Evolutionary conservation across 179 eudicot genomes (phyloP).

Genomic region (Silene vulgaris): DNA sequence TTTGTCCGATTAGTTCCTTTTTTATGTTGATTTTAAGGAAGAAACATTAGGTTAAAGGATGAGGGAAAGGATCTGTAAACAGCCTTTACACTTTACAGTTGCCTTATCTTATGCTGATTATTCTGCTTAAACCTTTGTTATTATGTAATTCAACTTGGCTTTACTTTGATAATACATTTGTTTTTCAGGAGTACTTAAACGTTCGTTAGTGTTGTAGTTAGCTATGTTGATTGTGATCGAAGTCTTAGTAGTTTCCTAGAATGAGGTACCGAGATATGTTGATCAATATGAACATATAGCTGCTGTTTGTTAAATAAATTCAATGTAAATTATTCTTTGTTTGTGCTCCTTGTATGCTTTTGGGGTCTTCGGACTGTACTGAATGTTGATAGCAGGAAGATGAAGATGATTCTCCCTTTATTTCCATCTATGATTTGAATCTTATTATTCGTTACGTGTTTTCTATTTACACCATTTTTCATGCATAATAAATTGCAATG

Average conservation of each 20-base stretch:
- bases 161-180: background rate
- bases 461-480: background rate
- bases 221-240: background rate
- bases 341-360: background rate
- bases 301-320: background rate
- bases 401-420: background rate
- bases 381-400: background rate
- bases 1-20: constrained; percentile 17
- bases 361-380: background rate
- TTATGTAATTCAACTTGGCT: constrained; percentile 7
- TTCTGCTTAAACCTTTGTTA: constrained; percentile 13
- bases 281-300: background rate
- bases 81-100: constrained; percentile 23
- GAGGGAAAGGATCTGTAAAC: constrained; percentile 12
- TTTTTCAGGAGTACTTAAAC: background rate
- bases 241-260: background rate
- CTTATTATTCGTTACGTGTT: background rate
- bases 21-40: constrained; percentile 20
- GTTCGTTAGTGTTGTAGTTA: background rate
- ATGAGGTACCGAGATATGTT: background rate
- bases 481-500: background rate
- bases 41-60: constrained; percentile 8
- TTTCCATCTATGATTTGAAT: background rate
- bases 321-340: background rate
- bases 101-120: constrained; percentile 20